These are phyloP conservation scores for Sphagnum fallax DNA, from an alignment of 228 moss, liverwort and hornwort species.

Conservation along the genomic window DNA sequence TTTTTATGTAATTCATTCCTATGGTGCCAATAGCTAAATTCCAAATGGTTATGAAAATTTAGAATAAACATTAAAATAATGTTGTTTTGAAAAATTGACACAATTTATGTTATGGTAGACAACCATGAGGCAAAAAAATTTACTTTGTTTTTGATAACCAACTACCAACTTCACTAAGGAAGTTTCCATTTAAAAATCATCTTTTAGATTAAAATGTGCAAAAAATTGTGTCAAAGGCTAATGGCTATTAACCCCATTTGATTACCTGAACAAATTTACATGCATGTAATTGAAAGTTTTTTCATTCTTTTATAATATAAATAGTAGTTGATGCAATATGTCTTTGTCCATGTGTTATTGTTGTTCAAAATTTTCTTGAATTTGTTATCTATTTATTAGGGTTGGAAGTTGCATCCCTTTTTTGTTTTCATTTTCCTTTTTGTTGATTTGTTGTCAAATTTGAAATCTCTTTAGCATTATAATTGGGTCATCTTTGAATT, in stretches of 20 bases:
- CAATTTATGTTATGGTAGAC: background rate
- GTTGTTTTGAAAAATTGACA: background rate
- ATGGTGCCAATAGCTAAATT: too few relatives aligned
- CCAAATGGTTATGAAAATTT: too few relatives aligned
- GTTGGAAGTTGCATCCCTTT: background rate
- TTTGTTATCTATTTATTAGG: background rate
- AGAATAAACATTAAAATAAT: background rate
- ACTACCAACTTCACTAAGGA: slow-evolving; percentile 6
- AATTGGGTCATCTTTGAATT: background rate
- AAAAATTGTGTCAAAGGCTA: slow-evolving; percentile 8
- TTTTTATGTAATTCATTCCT: too few relatives aligned
- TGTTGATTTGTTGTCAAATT: background rate
- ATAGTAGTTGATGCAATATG: slow-evolving; percentile 6
- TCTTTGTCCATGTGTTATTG: background rate
- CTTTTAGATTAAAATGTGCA: slow-evolving; percentile 4
- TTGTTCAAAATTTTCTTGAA: background rate
- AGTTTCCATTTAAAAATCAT: slow-evolving; percentile 6
- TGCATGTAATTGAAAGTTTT: slow-evolving; percentile 5
- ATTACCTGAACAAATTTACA: slow-evolving; percentile 8
- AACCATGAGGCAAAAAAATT: slow-evolving; percentile 1
- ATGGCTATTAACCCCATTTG: slow-evolving; percentile 11
- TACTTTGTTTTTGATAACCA: slow-evolving; percentile 10
- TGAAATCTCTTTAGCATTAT: background rate
- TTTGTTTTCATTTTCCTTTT: background rate
- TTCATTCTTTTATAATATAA: slow-evolving; percentile 2